A percentile compares a stretch with the other conserved stretches of the same genome.
These are phyloP conservation scores for Mycena kentingensis DNA, from an alignment of 768 basidiomycete genomes.

Conservation along the genomic window DNA sequence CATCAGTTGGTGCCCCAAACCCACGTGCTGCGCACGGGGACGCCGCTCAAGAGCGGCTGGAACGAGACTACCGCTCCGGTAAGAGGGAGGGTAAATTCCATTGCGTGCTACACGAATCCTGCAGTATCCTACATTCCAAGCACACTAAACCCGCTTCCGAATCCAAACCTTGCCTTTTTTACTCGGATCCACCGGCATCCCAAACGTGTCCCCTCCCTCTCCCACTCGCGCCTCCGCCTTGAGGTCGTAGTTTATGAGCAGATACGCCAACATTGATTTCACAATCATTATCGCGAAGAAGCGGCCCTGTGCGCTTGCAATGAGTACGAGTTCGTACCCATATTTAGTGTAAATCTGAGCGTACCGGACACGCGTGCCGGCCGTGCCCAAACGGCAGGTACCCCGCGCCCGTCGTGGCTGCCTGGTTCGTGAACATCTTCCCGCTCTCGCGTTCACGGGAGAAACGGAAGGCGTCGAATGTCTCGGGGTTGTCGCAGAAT, in stretches of 20 bases:
- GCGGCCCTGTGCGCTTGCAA: constrained; percentile 8
- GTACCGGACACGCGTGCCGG: constrained; percentile 23
- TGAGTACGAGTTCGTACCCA: too few species aligned
- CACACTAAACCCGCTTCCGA: too few species aligned
- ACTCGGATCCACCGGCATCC: too few species aligned
- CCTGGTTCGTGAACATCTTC: constrained; percentile 14
- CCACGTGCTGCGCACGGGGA: too few species aligned
- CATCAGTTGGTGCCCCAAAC: too few species aligned
- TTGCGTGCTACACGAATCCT: too few species aligned
- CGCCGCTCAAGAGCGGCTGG: too few species aligned
- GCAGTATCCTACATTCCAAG: too few species aligned
- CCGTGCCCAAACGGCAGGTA: constrained; percentile 21
- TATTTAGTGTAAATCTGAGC: too few species aligned
- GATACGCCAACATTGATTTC: constrained; percentile 13
- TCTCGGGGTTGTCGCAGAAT: constrained; percentile 7
- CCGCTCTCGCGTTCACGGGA: constrained; percentile 2
- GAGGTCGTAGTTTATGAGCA: constrained; percentile 21
- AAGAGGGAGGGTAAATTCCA: too few species aligned
- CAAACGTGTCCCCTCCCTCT: background rate
- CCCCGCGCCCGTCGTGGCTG: constrained; percentile 12
- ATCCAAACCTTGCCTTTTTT: background rate
- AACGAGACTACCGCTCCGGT: too few species aligned
- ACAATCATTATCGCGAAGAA: constrained; percentile 21
- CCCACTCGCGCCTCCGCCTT: background rate
- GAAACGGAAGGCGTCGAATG: constrained; percentile 17